Base-by-base conservation (phyloP, 2,329 filamentous ascomycete species). In the Pseudocercospora ulei region DNA sequence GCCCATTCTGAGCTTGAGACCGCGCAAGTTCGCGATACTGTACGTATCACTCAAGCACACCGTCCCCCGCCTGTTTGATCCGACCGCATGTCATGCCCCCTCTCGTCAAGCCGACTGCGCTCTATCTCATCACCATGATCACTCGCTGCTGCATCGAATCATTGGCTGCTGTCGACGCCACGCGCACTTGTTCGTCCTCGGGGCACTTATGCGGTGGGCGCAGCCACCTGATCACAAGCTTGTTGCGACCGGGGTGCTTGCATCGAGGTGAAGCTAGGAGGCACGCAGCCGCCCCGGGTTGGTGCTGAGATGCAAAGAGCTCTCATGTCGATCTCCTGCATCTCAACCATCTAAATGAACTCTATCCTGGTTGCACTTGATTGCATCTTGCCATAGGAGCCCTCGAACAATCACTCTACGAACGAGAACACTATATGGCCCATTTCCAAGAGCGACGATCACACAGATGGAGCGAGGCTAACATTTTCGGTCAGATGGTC, bases 1-100 rank as follows among this genome's bases (percentile, higher is more conserved):
- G 66, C 87, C 87, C 38, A 72, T 87, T 44, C 72, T 95, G 51
- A 73, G 82, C 51, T 64, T 85, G 50, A 78, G 74, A 60, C 87
- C 88, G 52, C 77, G 82, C 65, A 98, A 96, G 71, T 95, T 98
- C 70, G 87, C 88, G 39, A 86, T 93, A 50, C 64, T 96, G 90
- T 96, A 78, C 82, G 88, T 88, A 47, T 50, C 35, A 43, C 38
- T 44, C 14, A 36, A 40, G 26, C 28, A 35, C 28, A 35, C 42
- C 27, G 18, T 38, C 18, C 37, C 35, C 43, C 44, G 27, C 38
- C 39, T 36, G 23, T 24, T 26, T 30, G 22, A 14, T 20, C 19
- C 30, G 39, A 48, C 41, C 47, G 43, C 47, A 49, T 55, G 49
- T 53, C 48, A 41, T 38, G 42, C 45, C 33, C 45, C 33, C 24